Percentiles rank a stretch among this genome's conserved stretches.
Conservation (phyloP, 2,329 filamentous ascomycete species). For the Thielaviopsis ethacetica region DNA sequence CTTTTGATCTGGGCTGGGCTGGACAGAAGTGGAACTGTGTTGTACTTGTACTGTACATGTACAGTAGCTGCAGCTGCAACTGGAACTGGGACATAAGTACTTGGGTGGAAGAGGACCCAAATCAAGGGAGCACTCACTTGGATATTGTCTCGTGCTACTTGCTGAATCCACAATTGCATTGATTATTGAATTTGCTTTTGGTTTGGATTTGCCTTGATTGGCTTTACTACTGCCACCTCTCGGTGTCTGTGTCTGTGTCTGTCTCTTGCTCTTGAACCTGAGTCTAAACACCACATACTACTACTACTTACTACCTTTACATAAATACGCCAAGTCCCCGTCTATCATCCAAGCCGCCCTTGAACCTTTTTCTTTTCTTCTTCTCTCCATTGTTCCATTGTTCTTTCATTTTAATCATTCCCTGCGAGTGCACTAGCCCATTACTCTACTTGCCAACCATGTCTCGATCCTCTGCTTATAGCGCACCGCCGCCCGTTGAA, state of each 20-base stretch:
- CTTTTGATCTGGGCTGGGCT: neutral
- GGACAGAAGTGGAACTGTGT: neutral
- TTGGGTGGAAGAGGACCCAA: too few relatives aligned
- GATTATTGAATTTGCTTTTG: neutral
- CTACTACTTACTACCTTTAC: neutral
- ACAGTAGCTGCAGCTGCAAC: too few relatives aligned
- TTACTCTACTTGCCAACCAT: neutral
- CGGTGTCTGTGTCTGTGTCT: neutral
- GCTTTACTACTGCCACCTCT: neutral
- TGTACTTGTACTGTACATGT: too few relatives aligned
- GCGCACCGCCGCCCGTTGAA: conserved; percentile 5
- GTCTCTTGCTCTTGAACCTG: neutral
- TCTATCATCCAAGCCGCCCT: neutral
- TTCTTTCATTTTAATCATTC: neutral
- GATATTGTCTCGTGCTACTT: neutral
- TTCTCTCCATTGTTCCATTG: neutral
- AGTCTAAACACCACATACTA: too few relatives aligned
- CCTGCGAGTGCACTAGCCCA: neutral
- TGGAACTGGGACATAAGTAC: too few relatives aligned
- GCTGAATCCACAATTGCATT: neutral
- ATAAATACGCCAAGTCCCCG: neutral
- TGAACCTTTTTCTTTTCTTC: neutral
- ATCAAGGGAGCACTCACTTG: too few relatives aligned
- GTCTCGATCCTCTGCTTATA: conserved; percentile 2
- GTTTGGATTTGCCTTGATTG: neutral